Evolutionary conservation across 148 eudicot genomes (phyloP), one percentile per base, ranked within the genome.

Genomic region (Talinum fruticosum): DNA sequence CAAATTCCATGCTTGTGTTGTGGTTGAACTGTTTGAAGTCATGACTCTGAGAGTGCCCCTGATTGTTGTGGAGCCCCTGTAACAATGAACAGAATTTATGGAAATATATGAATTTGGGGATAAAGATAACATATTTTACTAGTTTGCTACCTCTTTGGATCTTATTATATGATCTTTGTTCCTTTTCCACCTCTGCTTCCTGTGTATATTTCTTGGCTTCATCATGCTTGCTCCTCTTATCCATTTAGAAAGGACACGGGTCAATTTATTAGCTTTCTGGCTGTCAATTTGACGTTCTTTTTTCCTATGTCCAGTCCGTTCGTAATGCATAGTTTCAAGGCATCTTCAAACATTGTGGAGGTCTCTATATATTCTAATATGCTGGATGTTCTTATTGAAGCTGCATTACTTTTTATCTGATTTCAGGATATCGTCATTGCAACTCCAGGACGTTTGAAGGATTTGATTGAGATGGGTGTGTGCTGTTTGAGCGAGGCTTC

Each of bases 401-500:
- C 16, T 64, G 15, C 47, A 15, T 61, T 10, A 26, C 14, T 66
- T 49, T 54, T 79, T 49, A 66, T 85, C 66, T 79, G 79, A 47
- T 68, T 66, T 70, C 88, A 96, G 99, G 99, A 96, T 72, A 90
- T 96, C 77, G 99, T 93, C 51, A 91, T 96, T 87, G 99, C 91
- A 29, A 96, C 99, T 51, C 99, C 99, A 75, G 98, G 99, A 65
- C 97, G 99, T 45, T 78, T 96, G 89, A 93, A 83, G 79, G 99
- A 96, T 84, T 87, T 96, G 85, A 96, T 96, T 79, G 97, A 90
- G 82, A 93, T 89, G 90, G 95, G 97, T 76, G 77, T 80, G 69
- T 96, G 97, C 82, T 28, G 76, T 79, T 87, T 96, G 62, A 81
- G 87, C 72, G 97, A 93, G 36, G 97, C 91, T 23, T 90, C 97